Percentiles rank a stretch among this genome's conserved stretches.
phyloP scores from a whole-genome alignment of 1,139 yeast genomes.

The Taphrina communis region DNA sequence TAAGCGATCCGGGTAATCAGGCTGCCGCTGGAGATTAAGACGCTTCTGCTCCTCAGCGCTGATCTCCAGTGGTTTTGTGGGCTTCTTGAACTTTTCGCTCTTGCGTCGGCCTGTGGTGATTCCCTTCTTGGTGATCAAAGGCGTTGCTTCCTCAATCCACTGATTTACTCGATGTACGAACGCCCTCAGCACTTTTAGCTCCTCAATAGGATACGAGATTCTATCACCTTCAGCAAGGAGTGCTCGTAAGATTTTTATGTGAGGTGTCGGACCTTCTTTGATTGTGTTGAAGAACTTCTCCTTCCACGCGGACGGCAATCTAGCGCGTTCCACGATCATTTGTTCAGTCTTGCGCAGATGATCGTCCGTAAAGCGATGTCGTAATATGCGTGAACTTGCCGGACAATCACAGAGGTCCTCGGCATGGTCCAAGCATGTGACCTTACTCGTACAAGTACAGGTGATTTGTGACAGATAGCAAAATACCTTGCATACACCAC shows the following conservation, averaged over 20 bases:
- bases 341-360: constrained; percentile 55
- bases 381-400: constrained; percentile 39
- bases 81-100: constrained; percentile 49
- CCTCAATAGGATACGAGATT: constrained; percentile 53
- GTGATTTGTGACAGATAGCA: constrained; percentile 49
- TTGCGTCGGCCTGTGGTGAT: constrained; percentile 55
- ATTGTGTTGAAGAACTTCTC: constrained; percentile 56
- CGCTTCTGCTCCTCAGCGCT: constrained; percentile 46
- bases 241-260: constrained; percentile 58
- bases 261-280: constrained; percentile 54
- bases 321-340: constrained; percentile 53
- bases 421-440: constrained; percentile 58
- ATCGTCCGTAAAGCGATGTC: constrained; percentile 58
- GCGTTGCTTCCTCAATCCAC: constrained; percentile 66
- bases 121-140: constrained; percentile 58
- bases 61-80: constrained; percentile 17
- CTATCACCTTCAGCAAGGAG: constrained; percentile 65
- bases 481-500: constrained; percentile 48
- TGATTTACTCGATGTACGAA: constrained; percentile 58
- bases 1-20: constrained; percentile 52
- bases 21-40: constrained; percentile 47
- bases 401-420: constrained; percentile 49
- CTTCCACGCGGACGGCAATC: constrained; percentile 63
- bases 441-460: constrained; percentile 45
- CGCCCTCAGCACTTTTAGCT: constrained; percentile 53